Conservation (phyloP, 495 filamentous ascomycete species). For the Neurospora pannonica region DNA sequence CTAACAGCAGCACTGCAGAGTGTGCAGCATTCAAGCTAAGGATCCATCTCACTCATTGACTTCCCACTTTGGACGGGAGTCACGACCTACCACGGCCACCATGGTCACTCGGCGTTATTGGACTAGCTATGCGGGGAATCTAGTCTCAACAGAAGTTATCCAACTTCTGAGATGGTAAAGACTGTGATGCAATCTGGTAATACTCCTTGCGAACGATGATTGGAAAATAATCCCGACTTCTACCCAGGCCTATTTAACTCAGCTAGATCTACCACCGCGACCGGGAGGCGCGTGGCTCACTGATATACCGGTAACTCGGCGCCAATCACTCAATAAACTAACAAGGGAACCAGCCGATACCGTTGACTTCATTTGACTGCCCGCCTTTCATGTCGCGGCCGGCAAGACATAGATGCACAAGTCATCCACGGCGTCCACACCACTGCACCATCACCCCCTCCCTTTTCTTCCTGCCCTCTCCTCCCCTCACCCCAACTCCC, state of each 20-base stretch:
- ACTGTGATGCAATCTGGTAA: not conserved
- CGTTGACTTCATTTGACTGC: no score
- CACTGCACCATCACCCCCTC: not conserved
- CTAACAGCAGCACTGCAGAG: not conserved
- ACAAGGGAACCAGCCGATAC: no score
- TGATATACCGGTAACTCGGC: no score
- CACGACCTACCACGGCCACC: not conserved
- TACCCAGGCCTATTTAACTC: not conserved
- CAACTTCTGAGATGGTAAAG: not conserved
- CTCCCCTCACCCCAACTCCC: not conserved
- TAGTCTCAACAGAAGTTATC: not conserved
- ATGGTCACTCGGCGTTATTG: not conserved
- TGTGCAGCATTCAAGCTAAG: not conserved
- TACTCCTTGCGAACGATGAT: not conserved
- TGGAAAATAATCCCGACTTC: not conserved
- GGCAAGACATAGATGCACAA: no score
- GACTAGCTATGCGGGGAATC: not conserved
- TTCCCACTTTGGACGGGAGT: not conserved
- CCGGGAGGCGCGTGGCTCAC: no score
- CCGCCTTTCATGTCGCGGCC: no score
- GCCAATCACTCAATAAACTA: no score
- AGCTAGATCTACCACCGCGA: no score
- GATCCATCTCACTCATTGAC: not conserved
- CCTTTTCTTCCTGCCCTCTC: not conserved
- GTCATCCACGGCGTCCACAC: not conserved